Conservation (phyloP, 176 grass and related monocot genomes). For the Oryza meridionalis region DNA sequence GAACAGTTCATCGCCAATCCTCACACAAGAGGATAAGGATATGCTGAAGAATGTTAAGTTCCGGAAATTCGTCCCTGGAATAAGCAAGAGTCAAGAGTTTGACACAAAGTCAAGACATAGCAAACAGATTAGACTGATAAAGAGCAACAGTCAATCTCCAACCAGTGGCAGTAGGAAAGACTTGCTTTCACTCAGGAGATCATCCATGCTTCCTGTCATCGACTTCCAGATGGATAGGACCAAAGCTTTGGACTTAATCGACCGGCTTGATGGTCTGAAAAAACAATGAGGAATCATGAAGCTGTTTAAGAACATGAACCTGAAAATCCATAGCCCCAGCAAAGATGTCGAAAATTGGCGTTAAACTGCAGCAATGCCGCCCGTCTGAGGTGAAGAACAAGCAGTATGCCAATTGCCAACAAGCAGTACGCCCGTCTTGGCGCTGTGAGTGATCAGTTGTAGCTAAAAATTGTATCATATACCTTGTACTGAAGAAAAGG, state of each 20-base stretch:
- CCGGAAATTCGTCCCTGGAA: slow-evolving; percentile 76
- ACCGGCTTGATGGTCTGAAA: slow-evolving; percentile 76
- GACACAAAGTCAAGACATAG: slow-evolving; percentile 53
- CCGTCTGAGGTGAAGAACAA: slow-evolving; percentile 36
- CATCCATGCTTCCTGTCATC: slow-evolving; percentile 74
- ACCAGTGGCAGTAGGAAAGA: slow-evolving; percentile 58
- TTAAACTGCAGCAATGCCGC: slow-evolving; percentile 40
- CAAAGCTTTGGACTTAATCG: slow-evolving; percentile 91
- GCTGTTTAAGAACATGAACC: slow-evolving; percentile 30
- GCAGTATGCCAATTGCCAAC: slow-evolving; percentile 4
- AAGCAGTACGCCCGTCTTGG: slow-evolving; percentile 16
- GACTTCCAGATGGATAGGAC: slow-evolving; percentile 77
- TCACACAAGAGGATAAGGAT: slow-evolving; percentile 84
- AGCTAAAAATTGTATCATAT: slow-evolving; percentile 43
- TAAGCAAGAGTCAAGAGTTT: slow-evolving; percentile 99
- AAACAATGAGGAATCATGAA: slow-evolving; percentile 40
- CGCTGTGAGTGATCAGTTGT: slow-evolving; percentile 19
- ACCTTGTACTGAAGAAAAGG: slow-evolving; percentile 28
- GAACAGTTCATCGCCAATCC: slow-evolving; percentile 55
- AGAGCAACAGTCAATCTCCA: slow-evolving; percentile 91
- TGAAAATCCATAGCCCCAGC: slow-evolving; percentile 13
- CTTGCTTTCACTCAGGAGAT: slow-evolving; percentile 48
- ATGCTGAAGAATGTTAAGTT: slow-evolving; percentile 87
- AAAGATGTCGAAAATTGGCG: neutral
- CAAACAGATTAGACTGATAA: slow-evolving; percentile 80